Conservation (phyloP, 176 grass and related monocot genomes). For the Lolium perenne region DNA sequence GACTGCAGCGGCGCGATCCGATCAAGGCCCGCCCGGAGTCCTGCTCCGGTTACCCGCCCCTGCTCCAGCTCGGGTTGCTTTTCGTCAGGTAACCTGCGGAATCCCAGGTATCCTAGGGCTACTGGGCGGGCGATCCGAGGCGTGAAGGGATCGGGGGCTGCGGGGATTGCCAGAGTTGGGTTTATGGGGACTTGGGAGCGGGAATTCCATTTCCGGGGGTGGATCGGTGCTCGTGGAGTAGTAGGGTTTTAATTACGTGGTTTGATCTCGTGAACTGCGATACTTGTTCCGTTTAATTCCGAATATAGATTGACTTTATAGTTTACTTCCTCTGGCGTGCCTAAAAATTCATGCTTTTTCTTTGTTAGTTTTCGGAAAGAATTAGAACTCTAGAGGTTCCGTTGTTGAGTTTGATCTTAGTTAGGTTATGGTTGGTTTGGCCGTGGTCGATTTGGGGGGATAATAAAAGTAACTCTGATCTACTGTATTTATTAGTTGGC, state of each 20-base stretch:
- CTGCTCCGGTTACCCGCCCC: background rate
- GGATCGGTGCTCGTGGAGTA: conserved; percentile 1
- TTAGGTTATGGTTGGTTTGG: background rate
- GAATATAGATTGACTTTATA: background rate
- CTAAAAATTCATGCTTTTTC: background rate
- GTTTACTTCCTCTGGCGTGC: background rate
- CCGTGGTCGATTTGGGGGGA: background rate
- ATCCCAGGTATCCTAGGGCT: background rate
- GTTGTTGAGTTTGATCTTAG: conserved; percentile 2
- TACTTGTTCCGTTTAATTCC: background rate
- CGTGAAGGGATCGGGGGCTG: background rate
- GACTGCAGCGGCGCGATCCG: background rate
- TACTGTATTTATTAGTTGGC: background rate
- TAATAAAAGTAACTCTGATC: background rate
- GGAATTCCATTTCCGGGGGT: background rate
- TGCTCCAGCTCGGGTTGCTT: background rate
- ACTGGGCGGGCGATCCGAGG: background rate
- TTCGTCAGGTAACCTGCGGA: conserved; percentile 1
- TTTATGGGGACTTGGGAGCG: background rate
- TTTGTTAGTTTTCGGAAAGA: background rate
- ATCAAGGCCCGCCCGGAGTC: background rate
- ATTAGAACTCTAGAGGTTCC: background rate
- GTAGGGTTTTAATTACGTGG: background rate
- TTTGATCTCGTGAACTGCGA: background rate
- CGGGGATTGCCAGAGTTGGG: background rate